Evolutionary conservation across 352 stramenopile species (phyloP).

Genomic region (Phytopythium aichiense): DNA sequence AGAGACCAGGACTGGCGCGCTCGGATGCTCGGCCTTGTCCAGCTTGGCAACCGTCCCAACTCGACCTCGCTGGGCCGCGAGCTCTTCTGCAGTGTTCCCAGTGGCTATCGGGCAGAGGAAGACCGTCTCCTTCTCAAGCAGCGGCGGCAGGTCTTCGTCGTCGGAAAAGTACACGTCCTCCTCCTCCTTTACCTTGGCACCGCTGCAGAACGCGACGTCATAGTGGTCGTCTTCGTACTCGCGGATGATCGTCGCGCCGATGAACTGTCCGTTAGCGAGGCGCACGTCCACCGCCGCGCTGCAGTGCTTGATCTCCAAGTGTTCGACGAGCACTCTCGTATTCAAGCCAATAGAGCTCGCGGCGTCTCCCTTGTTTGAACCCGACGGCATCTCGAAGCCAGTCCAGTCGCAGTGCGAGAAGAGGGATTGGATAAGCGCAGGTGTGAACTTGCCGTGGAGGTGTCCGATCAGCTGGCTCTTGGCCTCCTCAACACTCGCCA

Average conservation of each 20-base stretch:
- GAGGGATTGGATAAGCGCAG: slow-evolving; percentile 44
- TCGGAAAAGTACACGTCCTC: slow-evolving; percentile 34
- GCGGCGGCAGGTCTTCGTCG: slow-evolving; percentile 33
- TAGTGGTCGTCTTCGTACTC: slow-evolving; percentile 38
- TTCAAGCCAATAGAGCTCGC: slow-evolving; percentile 20
- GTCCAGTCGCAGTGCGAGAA: slow-evolving; percentile 69
- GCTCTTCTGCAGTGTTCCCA: slow-evolving; percentile 5
- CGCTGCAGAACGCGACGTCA: slow-evolving; percentile 39
- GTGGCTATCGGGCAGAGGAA: slow-evolving; percentile 31
- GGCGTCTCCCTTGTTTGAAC: not conserved
- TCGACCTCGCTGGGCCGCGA: slow-evolving; percentile 15
- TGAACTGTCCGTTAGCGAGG: slow-evolving; percentile 24
- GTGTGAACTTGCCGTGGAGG: slow-evolving; percentile 56
- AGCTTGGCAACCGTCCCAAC: slow-evolving; percentile 25
- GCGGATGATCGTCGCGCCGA: slow-evolving; percentile 37
- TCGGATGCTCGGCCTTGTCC: slow-evolving; percentile 18
- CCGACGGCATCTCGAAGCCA: slow-evolving; percentile 38
- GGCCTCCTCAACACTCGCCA: slow-evolving; percentile 44
- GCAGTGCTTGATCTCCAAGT: slow-evolving; percentile 33
- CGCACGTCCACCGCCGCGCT: slow-evolving; percentile 44
- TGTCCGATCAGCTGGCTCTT: slow-evolving; percentile 59
- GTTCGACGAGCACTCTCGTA: slow-evolving; percentile 27
- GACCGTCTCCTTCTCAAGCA: slow-evolving; percentile 22
- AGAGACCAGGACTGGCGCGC: slow-evolving; percentile 24
- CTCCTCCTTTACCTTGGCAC: slow-evolving; percentile 30